A percentile compares a stretch with the other conserved stretches of the same genome.
Evolutionary conservation across 2,329 filamentous ascomycete species (phyloP).

Genomic region (Penicillium sp.): DNA sequence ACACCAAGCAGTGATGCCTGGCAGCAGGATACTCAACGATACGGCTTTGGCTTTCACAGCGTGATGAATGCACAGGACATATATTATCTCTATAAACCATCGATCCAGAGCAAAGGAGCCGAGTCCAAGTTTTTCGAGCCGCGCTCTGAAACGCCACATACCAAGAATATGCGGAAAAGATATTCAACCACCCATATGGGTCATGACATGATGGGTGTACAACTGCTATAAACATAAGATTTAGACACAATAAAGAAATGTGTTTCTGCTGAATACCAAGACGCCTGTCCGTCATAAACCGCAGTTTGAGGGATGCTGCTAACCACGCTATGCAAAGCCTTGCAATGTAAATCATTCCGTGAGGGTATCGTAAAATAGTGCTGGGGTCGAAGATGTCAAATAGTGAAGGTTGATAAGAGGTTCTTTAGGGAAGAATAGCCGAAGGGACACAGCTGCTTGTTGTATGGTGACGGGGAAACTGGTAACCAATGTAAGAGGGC

Average conservation of each 20-base stretch:
- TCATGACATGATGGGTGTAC: slow-evolving; percentile 1
- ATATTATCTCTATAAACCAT: slow-evolving; percentile 13
- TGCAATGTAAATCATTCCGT: slow-evolving; percentile 33
- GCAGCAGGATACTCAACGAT: neutral
- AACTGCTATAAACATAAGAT: slow-evolving; percentile 12
- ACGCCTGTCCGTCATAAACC: slow-evolving; percentile 43
- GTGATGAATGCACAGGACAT: slow-evolving; percentile 13
- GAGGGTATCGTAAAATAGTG: slow-evolving; percentile 44
- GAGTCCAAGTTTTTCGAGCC: neutral
- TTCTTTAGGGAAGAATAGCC: slow-evolving; percentile 10
- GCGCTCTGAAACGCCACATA: slow-evolving; percentile 10
- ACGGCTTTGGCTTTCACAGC: neutral
- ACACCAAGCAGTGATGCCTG: neutral
- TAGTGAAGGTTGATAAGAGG: slow-evolving; percentile 11
- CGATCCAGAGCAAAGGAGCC: slow-evolving; percentile 7
- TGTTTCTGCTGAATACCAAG: slow-evolving; percentile 32
- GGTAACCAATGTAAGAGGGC: slow-evolving; percentile 2
- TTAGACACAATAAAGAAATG: slow-evolving; percentile 19
- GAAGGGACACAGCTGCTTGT: slow-evolving; percentile 12
- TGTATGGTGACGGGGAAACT: slow-evolving; percentile 4
- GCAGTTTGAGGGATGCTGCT: slow-evolving; percentile 42
- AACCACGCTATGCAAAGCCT: slow-evolving; percentile 48
- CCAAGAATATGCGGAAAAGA: slow-evolving; percentile 17
- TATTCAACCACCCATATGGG: slow-evolving; percentile 13
- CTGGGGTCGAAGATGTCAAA: slow-evolving; percentile 27